phyloP scores from a whole-genome alignment of 176 grass and related monocot genomes.

The Cenchrus purpureus region DNA sequence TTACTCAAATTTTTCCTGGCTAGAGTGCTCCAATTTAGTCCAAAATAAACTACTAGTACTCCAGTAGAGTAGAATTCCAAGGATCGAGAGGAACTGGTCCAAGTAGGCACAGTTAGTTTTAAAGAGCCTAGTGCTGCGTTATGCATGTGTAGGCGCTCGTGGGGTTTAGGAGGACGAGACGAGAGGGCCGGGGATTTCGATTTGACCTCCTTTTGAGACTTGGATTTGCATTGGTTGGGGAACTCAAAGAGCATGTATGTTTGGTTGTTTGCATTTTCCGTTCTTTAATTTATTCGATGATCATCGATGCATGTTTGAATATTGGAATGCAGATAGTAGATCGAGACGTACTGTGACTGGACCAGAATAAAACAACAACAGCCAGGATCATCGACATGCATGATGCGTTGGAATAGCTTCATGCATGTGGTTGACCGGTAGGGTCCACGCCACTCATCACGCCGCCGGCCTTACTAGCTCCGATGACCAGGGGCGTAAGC shows the following conservation, averaged over 20 bases:
- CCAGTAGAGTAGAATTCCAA: background rate
- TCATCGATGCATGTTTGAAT: no score
- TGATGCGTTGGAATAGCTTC: conserved; percentile 11
- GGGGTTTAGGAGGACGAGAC: conserved; percentile 43
- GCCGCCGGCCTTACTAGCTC: no score
- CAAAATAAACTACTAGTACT: no score
- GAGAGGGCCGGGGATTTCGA: background rate
- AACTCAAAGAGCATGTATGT: conserved; percentile 50
- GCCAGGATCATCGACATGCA: background rate
- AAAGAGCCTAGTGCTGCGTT: background rate
- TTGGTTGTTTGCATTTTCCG: conserved; percentile 3
- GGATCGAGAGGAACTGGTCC: background rate
- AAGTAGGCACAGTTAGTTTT: background rate
- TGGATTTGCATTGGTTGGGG: conserved; percentile 25
- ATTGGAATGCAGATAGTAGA: no score
- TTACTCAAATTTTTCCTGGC: no score
- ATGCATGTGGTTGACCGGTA: conserved; percentile 48
- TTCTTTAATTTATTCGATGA: no score
- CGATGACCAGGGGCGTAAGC: no score
- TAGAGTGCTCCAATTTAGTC: no score
- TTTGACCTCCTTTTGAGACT: no score
- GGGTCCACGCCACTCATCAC: conserved; percentile 44
- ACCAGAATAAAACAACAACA: background rate
- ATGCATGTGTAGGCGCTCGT: conserved; percentile 38
- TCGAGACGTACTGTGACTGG: background rate